Conservation (phyloP, 2,329 filamentous ascomycete genomes). For the Elsinoe batatas region DNA sequence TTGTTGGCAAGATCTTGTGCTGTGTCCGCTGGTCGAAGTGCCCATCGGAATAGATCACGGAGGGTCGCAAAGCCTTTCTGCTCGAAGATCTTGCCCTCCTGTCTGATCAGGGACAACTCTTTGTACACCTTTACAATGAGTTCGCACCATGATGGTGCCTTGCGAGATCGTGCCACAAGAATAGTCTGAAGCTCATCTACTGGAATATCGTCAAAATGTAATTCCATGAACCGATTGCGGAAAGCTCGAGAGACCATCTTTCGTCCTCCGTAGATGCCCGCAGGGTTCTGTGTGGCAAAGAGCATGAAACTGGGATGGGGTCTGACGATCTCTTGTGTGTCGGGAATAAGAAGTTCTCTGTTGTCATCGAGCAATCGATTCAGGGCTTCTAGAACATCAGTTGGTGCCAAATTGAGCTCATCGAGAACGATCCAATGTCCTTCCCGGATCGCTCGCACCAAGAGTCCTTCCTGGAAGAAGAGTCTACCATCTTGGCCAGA, state of each 20-base stretch:
- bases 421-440: conserved; percentile 98
- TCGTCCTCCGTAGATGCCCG: conserved; percentile 86
- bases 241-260: conserved; percentile 92
- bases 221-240: conserved; percentile 88
- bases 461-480: conserved; percentile 81
- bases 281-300: conserved; percentile 95
- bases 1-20: conserved; percentile 83
- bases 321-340: conserved; percentile 87
- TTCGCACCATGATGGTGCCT: conserved; percentile 82
- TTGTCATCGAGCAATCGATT: conserved; percentile 96
- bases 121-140: conserved; percentile 91
- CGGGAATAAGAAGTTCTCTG: conserved; percentile 84
- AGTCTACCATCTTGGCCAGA: conserved; percentile 78
- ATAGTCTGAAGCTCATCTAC: conserved; percentile 90
- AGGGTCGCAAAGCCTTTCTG: conserved; percentile 96
- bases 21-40: conserved; percentile 70
- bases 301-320: conserved; percentile 95
- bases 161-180: conserved; percentile 74
- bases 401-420: conserved; percentile 92
- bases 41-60: conserved; percentile 93
- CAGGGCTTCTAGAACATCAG: conserved; percentile 89
- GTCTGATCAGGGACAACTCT: conserved; percentile 78
- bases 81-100: conserved; percentile 86
- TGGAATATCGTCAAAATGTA: conserved; percentile 97
- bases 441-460: conserved; percentile 84